Percentiles rank a stretch among this genome's conserved stretches.
Evolutionary conservation across 2,329 filamentous ascomycete species (phyloP).

Genomic region (Grosmannia serpens): DNA sequence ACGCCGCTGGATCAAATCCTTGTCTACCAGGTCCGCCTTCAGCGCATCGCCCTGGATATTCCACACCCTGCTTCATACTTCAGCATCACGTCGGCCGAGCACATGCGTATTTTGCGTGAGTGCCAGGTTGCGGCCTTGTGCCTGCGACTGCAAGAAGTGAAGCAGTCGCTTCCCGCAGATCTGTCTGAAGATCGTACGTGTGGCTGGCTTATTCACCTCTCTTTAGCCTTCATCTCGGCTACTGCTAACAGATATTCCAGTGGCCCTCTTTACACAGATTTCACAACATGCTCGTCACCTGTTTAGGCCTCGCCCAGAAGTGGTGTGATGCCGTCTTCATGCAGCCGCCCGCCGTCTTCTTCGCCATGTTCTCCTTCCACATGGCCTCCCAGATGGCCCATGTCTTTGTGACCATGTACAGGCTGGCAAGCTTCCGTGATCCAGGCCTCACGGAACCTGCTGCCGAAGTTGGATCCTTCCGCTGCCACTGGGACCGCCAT

Average conservation of each 20-base stretch:
- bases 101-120: neutral
- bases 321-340: conserved; percentile 2
- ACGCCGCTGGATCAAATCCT: conserved; percentile 5
- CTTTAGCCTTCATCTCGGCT: too few relatives aligned
- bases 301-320: conserved; percentile 1
- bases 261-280: too few relatives aligned
- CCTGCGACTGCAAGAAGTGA: neutral
- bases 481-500: conserved; percentile 5
- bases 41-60: neutral
- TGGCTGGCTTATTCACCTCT: neutral
- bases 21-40: conserved; percentile 7
- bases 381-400: conserved; percentile 3
- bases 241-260: too few relatives aligned
- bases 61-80: neutral
- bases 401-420: conserved; percentile 2
- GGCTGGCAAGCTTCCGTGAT: neutral
- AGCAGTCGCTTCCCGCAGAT: neutral
- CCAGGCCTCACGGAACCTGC: neutral
- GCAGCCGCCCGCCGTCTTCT: neutral
- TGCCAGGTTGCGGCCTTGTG: conserved; percentile 4
- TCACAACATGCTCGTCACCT: neutral
- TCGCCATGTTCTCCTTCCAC: conserved; percentile 4
- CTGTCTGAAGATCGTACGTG: neutral
- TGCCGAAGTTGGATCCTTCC: too few relatives aligned
- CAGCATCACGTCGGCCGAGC: neutral